Conservation (phyloP, 179 eudicot genomes). For the Beta macrorhiza region DNA sequence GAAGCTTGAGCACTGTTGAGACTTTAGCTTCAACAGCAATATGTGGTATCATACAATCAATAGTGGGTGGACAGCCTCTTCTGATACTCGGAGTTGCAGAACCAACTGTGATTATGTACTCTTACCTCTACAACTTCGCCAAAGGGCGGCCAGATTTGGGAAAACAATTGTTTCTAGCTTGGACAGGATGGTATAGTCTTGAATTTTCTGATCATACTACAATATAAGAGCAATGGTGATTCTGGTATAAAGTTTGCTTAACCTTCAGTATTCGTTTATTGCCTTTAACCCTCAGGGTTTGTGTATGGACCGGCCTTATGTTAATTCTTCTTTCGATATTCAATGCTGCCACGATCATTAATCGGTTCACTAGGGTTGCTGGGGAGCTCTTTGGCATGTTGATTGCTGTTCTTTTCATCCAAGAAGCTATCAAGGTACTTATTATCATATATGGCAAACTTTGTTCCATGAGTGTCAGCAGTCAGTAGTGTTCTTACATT, state of each 20-base stretch:
- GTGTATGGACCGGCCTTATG: slow-evolving; percentile 64
- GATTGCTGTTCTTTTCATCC: slow-evolving; percentile 60
- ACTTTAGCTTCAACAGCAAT: slow-evolving; percentile 76
- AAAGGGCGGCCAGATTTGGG: slow-evolving; percentile 53
- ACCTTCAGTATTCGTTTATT: background rate
- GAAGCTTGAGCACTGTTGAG: slow-evolving; percentile 80
- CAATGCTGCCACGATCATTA: slow-evolving; percentile 52
- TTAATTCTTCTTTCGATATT: slow-evolving; percentile 48
- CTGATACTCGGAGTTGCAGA: slow-evolving; percentile 74
- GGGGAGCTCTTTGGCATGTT: slow-evolving; percentile 15
- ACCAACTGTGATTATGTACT: slow-evolving; percentile 76
- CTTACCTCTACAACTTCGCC: slow-evolving; percentile 62
- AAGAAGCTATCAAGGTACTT: slow-evolving; percentile 60
- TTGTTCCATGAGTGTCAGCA: background rate
- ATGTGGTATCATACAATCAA: slow-evolving; percentile 72
- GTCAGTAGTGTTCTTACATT: background rate
- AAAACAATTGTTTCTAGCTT: slow-evolving; percentile 49
- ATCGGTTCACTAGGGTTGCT: slow-evolving; percentile 47
- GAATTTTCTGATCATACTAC: background rate
- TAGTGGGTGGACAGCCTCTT: slow-evolving; percentile 72
- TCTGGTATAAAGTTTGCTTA: background rate
- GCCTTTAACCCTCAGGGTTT: slow-evolving; percentile 44
- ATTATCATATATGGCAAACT: background rate
- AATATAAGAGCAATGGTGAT: background rate
- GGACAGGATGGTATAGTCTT: slow-evolving; percentile 56